Evolutionary conservation across 2,329 filamentous ascomycete genomes (phyloP).

Genomic region (Colletotrichum viniferum): DNA sequence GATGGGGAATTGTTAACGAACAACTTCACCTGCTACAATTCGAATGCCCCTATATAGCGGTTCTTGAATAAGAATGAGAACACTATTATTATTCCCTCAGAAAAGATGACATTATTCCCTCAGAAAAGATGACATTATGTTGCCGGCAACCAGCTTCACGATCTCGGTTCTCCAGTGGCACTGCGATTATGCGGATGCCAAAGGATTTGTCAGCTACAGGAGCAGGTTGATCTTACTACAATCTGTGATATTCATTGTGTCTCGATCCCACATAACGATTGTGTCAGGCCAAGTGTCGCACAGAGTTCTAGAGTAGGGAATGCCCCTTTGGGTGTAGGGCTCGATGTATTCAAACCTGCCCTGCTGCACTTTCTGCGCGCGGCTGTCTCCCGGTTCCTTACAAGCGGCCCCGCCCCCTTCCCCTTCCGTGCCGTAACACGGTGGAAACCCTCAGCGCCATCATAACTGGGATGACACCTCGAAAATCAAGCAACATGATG

Average conservation of each 20-base stretch:
- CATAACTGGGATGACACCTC: neutral
- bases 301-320: neutral
- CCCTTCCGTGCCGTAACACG: neutral
- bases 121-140: too few species aligned
- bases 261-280: neutral
- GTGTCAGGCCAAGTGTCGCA: neutral
- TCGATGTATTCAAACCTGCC: neutral
- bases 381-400: neutral
- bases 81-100: accelerated
- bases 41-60: accelerated
- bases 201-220: accelerated
- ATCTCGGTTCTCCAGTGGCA: neutral
- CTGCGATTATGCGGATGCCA: too few species aligned
- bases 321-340: neutral
- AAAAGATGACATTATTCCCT: neutral
- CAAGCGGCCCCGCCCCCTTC: neutral
- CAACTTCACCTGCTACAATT: neutral
- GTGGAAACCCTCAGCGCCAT: neutral
- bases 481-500: neutral
- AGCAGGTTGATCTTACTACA: neutral
- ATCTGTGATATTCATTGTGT: neutral
- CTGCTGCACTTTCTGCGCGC: neutral
- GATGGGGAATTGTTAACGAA: neutral
- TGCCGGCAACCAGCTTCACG: neutral
- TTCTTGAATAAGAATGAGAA: neutral